Evolutionary conservation across 352 stramenopile species (phyloP).

Genomic region (Phytophthora hibernalis): DNA sequence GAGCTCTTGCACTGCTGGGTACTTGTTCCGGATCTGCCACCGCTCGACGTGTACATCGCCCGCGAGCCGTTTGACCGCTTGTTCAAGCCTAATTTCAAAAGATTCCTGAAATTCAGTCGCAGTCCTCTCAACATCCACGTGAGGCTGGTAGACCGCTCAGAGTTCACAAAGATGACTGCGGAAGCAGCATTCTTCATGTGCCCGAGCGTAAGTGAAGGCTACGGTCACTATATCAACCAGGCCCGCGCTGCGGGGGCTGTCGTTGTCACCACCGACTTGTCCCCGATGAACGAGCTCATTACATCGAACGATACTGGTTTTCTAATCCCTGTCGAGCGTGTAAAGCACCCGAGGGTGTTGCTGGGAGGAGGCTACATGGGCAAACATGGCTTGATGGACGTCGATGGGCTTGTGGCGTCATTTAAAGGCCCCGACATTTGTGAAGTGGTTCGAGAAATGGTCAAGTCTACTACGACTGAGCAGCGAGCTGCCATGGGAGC

Average conservation of each 20-base stretch:
- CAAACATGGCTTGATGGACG: constrained; percentile 29
- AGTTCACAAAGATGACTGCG: constrained; percentile 54
- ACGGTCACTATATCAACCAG: constrained; percentile 79
- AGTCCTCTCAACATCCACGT: constrained; percentile 44
- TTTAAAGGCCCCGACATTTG: constrained; percentile 24
- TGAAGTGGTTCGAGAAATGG: constrained; percentile 29
- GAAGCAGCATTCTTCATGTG: constrained; percentile 63
- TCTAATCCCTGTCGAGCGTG: constrained; percentile 13
- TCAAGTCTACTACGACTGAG: constrained; percentile 34
- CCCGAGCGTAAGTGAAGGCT: constrained; percentile 64
- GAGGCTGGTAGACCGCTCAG: constrained; percentile 23
- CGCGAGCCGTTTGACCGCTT: constrained; percentile 22
- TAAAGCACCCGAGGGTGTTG: constrained; percentile 19
- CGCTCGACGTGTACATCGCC: constrained; percentile 47
- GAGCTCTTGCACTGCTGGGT: constrained; percentile 67
- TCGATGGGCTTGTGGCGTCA: constrained; percentile 34
- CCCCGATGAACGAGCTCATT: constrained; percentile 74
- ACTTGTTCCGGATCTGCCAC: constrained; percentile 46
- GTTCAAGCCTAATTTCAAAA: constrained; percentile 21
- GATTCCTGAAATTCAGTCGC: constrained; percentile 22
- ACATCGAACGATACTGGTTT: constrained; percentile 21
- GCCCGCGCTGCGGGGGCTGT: constrained; percentile 53
- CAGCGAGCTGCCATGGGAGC: constrained; percentile 39
- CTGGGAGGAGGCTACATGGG: constrained; percentile 34
- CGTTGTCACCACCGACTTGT: constrained; percentile 55